Conservation (phyloP, 1,139 yeast genomes). For the Candida tropicalis region DNA sequence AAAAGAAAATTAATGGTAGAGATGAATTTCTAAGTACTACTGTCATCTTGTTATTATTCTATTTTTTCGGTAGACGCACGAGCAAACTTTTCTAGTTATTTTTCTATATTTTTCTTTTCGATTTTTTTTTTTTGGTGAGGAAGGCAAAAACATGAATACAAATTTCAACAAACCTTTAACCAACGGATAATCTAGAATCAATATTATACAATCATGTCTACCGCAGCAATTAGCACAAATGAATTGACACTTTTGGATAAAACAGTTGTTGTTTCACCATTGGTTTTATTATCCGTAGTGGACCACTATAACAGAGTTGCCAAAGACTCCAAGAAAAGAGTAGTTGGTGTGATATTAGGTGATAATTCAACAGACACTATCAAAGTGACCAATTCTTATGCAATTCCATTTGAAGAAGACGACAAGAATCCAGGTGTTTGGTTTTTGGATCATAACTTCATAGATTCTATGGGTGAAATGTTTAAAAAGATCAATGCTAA, state of each 20-base stretch:
- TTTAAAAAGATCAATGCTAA: constrained; percentile 96
- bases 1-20: background rate
- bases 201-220: constrained; percentile 7
- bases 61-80: constrained; percentile 1
- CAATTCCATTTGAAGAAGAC: constrained; percentile 96
- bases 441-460: constrained; percentile 96
- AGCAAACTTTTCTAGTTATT: background rate
- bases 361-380: constrained; percentile 62
- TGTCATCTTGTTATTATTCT: background rate
- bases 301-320: constrained; percentile 93
- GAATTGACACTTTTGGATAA: constrained; percentile 48
- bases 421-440: constrained; percentile 91
- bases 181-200: background rate
- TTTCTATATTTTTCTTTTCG: background rate
- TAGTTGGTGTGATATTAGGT: constrained; percentile 92
- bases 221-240: constrained; percentile 17
- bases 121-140: background rate
- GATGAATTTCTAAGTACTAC: background rate
- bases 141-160: constrained; percentile 3
- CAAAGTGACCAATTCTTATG: constrained; percentile 76
- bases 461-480: constrained; percentile 98
- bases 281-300: constrained; percentile 89
- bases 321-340: constrained; percentile 70
- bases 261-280: constrained; percentile 90
- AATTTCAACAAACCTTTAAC: background rate